Conservation (phyloP, 2,329 filamentous ascomycete genomes). For the Chaetomium olivaceum region DNA sequence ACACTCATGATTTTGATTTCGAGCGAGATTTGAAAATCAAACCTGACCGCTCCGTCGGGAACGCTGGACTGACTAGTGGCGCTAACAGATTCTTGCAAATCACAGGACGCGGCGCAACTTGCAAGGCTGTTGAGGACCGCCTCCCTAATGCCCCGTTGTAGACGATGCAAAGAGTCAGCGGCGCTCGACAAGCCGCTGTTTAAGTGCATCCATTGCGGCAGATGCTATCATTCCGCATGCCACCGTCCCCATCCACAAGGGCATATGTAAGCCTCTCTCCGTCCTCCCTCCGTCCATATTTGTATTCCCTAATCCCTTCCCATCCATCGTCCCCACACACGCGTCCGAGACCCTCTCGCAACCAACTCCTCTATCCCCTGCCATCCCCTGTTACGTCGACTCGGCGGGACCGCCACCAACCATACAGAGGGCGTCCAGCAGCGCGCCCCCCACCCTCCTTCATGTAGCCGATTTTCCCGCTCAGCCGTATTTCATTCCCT, state of each 20-base stretch:
- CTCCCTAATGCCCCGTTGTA: constrained; percentile 24
- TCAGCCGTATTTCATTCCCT: constrained; percentile 11
- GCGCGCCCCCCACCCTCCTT: constrained; percentile 15
- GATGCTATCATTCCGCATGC: constrained; percentile 33
- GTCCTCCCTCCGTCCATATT: too few species aligned
- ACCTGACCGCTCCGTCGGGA: background rate
- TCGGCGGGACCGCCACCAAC: constrained; percentile 1
- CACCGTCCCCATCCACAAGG: constrained; percentile 29
- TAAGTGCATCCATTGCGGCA: constrained; percentile 29
- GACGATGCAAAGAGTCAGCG: constrained; percentile 24
- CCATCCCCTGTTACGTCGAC: constrained; percentile 9
- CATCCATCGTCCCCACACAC: constrained; percentile 1
- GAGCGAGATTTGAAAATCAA: constrained; percentile 18
- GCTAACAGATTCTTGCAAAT: constrained; percentile 14
- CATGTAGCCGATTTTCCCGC: constrained; percentile 24
- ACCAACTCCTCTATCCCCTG: background rate
- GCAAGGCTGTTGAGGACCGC: constrained; percentile 9
- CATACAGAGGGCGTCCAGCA: constrained; percentile 3
- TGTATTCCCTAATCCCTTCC: background rate
- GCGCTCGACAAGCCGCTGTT: constrained; percentile 30
- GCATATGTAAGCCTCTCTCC: constrained; percentile 23
- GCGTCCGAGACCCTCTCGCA: constrained; percentile 5
- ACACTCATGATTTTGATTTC: constrained; percentile 21
- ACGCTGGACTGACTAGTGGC: background rate
- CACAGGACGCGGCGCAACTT: constrained; percentile 15